Conservation (phyloP, 2,329 filamentous ascomycete species). For the Cladosporium oxysporum region DNA sequence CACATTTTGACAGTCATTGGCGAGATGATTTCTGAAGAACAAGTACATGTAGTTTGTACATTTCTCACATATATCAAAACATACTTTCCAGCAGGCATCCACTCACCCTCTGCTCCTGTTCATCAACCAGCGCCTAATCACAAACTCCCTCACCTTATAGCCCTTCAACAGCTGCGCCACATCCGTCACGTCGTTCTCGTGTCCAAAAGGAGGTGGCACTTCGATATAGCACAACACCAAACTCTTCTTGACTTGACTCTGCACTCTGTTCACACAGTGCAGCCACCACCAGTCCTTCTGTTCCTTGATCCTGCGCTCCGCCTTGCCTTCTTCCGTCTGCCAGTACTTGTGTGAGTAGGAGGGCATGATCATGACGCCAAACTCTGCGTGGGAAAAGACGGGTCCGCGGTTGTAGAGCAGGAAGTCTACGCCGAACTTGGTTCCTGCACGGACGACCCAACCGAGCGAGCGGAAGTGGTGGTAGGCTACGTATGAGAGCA, state of each 20-base stretch:
- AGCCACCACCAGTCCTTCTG: slow-evolving; percentile 74
- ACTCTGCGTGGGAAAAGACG: slow-evolving; percentile 93
- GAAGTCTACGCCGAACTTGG: slow-evolving; percentile 95
- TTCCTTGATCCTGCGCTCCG: slow-evolving; percentile 51
- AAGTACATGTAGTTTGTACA: slow-evolving; percentile 5
- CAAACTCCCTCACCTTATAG: slow-evolving; percentile 79
- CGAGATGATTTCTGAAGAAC: not conserved
- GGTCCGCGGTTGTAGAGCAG: slow-evolving; percentile 92
- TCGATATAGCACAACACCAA: slow-evolving; percentile 90
- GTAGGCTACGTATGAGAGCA: slow-evolving; percentile 85
- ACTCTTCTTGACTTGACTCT: slow-evolving; percentile 87
- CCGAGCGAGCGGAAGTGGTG: slow-evolving; percentile 95
- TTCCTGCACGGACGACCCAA: slow-evolving; percentile 88
- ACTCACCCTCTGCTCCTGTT: slow-evolving; percentile 55
- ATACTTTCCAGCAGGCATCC: not conserved
- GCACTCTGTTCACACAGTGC: slow-evolving; percentile 84
- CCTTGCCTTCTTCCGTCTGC: slow-evolving; percentile 51
- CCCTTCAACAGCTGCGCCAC: slow-evolving; percentile 64
- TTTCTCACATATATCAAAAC: not conserved
- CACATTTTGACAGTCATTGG: not conserved
- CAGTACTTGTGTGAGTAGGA: slow-evolving; percentile 76
- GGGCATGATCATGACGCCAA: slow-evolving; percentile 80
- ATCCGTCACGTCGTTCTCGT: slow-evolving; percentile 50
- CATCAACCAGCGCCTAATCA: slow-evolving; percentile 79
- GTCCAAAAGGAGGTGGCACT: slow-evolving; percentile 67